phyloP scores from a whole-genome alignment of 768 basidiomycete species.

The Boletus tomentosulus region DNA sequence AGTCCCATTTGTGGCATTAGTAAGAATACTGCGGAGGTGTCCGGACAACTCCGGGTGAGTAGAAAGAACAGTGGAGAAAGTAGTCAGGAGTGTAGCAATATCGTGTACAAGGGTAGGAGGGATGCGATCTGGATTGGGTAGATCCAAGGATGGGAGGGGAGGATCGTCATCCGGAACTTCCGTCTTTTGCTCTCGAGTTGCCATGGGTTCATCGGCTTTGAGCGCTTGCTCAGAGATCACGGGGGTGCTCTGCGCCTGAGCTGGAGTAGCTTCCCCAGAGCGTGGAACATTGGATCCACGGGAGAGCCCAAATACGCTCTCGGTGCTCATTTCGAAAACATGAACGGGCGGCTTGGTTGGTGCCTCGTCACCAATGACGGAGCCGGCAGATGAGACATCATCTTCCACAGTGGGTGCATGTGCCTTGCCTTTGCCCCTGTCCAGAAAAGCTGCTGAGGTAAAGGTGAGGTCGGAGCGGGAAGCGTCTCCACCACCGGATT shows the following conservation, averaged over 20 bases:
- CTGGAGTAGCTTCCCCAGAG: conserved; percentile 26
- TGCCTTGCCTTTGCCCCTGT: conserved; percentile 49
- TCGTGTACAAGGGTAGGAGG: conserved; percentile 57
- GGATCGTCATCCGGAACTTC: conserved; percentile 38
- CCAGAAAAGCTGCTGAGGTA: conserved; percentile 14
- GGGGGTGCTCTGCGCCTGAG: conserved; percentile 40
- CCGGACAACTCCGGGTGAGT: conserved; percentile 72
- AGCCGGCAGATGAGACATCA: conserved; percentile 39
- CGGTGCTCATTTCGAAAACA: conserved; percentile 42
- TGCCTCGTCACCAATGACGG: conserved; percentile 38
- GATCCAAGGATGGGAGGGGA: conserved; percentile 46
- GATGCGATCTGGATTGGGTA: conserved; percentile 20
- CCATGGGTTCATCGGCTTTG: conserved; percentile 6
- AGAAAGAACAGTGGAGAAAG: conserved; percentile 50
- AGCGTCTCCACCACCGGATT: conserved; percentile 32
- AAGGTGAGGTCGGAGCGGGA: conserved; percentile 24
- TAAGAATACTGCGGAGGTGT: conserved; percentile 57
- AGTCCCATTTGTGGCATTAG: conserved; percentile 57
- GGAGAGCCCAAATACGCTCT: conserved; percentile 23
- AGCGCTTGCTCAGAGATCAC: conserved; percentile 28
- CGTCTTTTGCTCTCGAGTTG: conserved; percentile 8
- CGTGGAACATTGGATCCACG: conserved; percentile 13
- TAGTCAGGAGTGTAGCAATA: conserved; percentile 55
- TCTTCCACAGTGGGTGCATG: conserved; percentile 28
- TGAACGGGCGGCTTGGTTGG: conserved; percentile 60